Base-by-base conservation (phyloP, 139 green algal species). In the Prasinococcaceae sp. region DNA sequence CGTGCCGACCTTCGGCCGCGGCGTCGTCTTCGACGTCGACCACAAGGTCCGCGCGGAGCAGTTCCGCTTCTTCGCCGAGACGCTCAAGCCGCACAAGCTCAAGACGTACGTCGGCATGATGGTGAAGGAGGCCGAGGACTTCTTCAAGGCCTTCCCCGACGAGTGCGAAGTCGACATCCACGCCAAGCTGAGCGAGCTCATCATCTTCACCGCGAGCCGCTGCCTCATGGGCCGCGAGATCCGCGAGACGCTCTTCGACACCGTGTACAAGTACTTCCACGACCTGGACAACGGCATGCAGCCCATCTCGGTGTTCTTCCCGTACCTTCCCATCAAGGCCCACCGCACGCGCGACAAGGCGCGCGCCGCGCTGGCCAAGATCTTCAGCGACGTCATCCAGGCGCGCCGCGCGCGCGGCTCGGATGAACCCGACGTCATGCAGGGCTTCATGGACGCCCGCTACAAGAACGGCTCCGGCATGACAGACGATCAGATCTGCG, bases 1-100 rank as follows among this genome's bases (percentile, higher is more conserved):
- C 66, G 80, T 95, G 16, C 90, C 90, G 6, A 97, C 90, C 2
- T 99, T 99, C 63, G 90, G 90, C 6, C 64, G 65, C 24, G 90
- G 84, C 25, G 90, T 99, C 1, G 88, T 99, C n/a, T 99, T 90
- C 53, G 90, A 96, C 55, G 90, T 99, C 30, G 80, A 94, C 52
- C 80, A 88, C 61, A 85, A 84, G 29, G 56, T 84, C 9, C 75
- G 90, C 26, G 77, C 72, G 3, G 90, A 99, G 70, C 90, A 99
- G 69, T 96, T 99, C 63, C 70, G 82, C 9, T 92, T 95, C 68
- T 94, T 96, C 68, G 86, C 79, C 4, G 84, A 95, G 41, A 76
- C 83, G 3, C 70, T 99, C 3, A 92, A 85, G 47, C 79, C 77
- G 45, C 65, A 79, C 45, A 83, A 84, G 32, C 65, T 99, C 44